phyloP scores from a whole-genome alignment of 139 green algal species.

The Micractinium conductrix region DNA sequence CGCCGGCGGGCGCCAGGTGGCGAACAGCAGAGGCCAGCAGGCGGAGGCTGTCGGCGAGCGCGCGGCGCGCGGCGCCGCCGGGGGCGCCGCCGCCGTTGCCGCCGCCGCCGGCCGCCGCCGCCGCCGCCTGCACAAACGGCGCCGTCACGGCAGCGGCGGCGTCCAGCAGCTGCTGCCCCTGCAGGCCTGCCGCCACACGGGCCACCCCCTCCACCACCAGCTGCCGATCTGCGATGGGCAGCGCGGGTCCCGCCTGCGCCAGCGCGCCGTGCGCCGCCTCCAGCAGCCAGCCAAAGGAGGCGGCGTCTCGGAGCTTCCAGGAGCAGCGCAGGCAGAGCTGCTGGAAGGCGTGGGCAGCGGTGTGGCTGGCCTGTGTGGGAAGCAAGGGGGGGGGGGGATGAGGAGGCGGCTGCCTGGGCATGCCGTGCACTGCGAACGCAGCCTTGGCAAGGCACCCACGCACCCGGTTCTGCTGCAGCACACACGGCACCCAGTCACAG shows the following conservation, averaged over 20 bases:
- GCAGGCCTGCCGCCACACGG: constrained; percentile 52
- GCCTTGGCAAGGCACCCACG: background rate
- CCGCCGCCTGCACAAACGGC: constrained; percentile 3
- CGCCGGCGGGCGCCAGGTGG: constrained; percentile 12
- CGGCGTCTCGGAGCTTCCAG: constrained; percentile 12
- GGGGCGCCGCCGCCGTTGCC: background rate
- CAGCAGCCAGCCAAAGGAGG: constrained; percentile 26
- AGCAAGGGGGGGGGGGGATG: background rate
- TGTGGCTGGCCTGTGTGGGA: background rate
- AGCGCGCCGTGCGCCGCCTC: constrained; percentile 34
- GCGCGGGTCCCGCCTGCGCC: constrained; percentile 25
- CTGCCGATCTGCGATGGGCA: constrained; percentile 46
- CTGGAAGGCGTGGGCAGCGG: constrained; percentile 56
- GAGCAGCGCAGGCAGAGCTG: constrained; percentile 64
- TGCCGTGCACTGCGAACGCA: background rate
- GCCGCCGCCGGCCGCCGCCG: constrained; percentile 30
- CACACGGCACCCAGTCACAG: too few relatives aligned
- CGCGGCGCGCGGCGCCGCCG: background rate
- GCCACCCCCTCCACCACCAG: constrained; percentile 71
- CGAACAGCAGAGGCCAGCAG: constrained; percentile 59
- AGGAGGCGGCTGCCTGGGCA: background rate
- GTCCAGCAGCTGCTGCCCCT: constrained; percentile 30
- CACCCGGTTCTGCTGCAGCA: background rate
- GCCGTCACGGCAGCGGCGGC: constrained; percentile 16
- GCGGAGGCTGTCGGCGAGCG: constrained; percentile 54